Percentiles rank a stretch among this genome's conserved stretches.
phyloP scores from a whole-genome alignment of 2,329 filamentous ascomycete species.

The Pseudogymnoascus sp. region DNA sequence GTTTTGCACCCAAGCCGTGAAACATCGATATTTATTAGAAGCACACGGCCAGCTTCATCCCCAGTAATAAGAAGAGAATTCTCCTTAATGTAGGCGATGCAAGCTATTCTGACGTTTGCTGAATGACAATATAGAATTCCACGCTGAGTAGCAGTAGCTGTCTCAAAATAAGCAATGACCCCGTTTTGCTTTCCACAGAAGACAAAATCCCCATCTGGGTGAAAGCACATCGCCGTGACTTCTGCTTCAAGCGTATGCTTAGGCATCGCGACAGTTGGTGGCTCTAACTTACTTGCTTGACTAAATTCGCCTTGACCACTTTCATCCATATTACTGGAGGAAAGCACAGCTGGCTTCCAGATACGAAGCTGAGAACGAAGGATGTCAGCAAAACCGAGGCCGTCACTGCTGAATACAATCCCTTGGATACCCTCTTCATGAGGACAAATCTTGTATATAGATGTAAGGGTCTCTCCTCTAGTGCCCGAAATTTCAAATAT shows the following conservation, averaged over 20 bases:
- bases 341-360: conserved; percentile 33
- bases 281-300: conserved; percentile 2
- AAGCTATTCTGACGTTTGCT: conserved; percentile 19
- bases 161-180: conserved; percentile 24
- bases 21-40: conserved; percentile 20
- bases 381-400: conserved; percentile 31
- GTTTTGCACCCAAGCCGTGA: neutral
- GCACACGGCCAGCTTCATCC: conserved; percentile 26
- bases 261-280: conserved; percentile 16
- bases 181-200: conserved; percentile 28
- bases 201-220: conserved; percentile 19
- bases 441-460: conserved; percentile 29
- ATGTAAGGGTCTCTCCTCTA: conserved; percentile 20
- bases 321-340: conserved; percentile 23
- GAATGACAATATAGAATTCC: conserved; percentile 25
- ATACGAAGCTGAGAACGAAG: conserved; percentile 30
- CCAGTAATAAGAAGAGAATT: conserved; percentile 25
- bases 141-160: conserved; percentile 17
- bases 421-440: conserved; percentile 26
- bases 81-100: conserved; percentile 20
- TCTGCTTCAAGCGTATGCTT: conserved; percentile 17
- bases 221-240: conserved; percentile 22
- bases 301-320: conserved; percentile 18
- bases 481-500: neutral
- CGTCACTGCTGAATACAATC: conserved; percentile 30